Base-by-base conservation (phyloP, 208 protist genomes). In the Leishmania aethiopica region DNA sequence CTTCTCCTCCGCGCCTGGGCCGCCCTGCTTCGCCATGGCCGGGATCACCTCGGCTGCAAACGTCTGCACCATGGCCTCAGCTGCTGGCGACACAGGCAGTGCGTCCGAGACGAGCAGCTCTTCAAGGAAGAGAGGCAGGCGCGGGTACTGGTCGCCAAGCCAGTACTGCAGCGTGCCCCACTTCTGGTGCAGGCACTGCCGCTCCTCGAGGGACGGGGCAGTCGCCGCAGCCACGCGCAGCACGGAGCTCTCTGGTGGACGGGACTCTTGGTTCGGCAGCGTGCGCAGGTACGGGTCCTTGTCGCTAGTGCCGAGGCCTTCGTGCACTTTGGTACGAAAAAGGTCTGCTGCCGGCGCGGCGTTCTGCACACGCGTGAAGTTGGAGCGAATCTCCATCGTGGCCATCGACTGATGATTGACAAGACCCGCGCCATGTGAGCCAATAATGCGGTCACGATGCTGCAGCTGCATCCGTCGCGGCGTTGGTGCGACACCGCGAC, bases 261-360 rank as follows among this genome's bases (percentile, higher is more conserved):
- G 70, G 47, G 91, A 95, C 72, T 81, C 85, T 59, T 90, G 79
- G 73, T 97, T 97, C 1, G 92, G 93, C 62, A 96, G 85, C 19
- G 92, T 96, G 53, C 94, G 90, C 17, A 86, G 15, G 84, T 97
- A 97, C 2, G 94, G 94, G 75, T 97, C 94, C 19, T 74, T 78
- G 28, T 77, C 89, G 47, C 91, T 87, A 3, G 94, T 97, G 25
- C 94, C 94, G 42, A 94, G 89, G 45, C 94, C 94, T 57, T 96
- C 85, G 79, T 97, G 90, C 35, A 96, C 88, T 35, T 88, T 86
- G 1, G 93, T 96, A 42, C 88, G 91, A 72, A 92, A 90, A 25
- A 97, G 87, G 81, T 97, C 94, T 0, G 94, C 92, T 7, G 94
- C 88, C 3, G 88, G 87, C 0, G 94, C 73, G 35, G 94, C 86